These are phyloP conservation scores for Papiliotrema nemorosa DNA, from an alignment of 1,284 basidiomycete genomes.

Conservation along the genomic window DNA sequence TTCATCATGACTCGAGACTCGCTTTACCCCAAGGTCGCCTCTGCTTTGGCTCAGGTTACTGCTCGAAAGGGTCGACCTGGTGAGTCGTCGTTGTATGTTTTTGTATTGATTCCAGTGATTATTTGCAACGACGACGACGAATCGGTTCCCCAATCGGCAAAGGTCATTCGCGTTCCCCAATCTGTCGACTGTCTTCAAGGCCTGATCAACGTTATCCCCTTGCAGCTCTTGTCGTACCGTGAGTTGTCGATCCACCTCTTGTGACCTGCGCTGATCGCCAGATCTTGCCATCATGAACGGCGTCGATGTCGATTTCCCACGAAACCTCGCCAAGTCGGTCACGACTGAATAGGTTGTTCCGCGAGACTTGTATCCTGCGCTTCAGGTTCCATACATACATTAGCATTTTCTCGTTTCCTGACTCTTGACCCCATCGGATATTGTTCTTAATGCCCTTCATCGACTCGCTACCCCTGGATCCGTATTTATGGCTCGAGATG, in stretches of 20 bases:
- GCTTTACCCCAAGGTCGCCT: conserved; percentile 96
- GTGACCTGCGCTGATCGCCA: not conserved
- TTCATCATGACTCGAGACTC: conserved; percentile 99
- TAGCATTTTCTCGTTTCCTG: conserved; percentile 5
- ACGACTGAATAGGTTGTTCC: conserved; percentile 44
- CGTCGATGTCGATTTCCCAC: conserved; percentile 97
- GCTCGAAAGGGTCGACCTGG: conserved; percentile 91
- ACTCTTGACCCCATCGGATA: too few species aligned
- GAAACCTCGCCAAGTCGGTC: conserved; percentile 69
- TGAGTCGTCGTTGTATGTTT: conserved; percentile 15
- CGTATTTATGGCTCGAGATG: too few species aligned
- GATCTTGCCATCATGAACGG: conserved; percentile 91
- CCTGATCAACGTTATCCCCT: conserved; percentile 91
- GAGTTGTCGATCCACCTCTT: conserved; percentile 8
- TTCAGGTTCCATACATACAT: not conserved
- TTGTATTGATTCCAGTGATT: conserved; percentile 56
- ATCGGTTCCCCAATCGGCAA: conserved; percentile 64
- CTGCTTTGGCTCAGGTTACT: conserved; percentile 92
- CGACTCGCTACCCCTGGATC: too few species aligned
- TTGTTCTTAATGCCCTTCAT: too few species aligned
- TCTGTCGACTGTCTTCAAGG: conserved; percentile 96
- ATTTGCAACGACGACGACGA: conserved; percentile 94
- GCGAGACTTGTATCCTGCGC: too few species aligned
- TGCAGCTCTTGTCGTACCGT: conserved; percentile 92
- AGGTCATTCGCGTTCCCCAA: conserved; percentile 87